Percentiles rank a stretch among this genome's conserved stretches.
Conservation (phyloP, 1,139 yeast species). For the Suhomyces wounanorum region DNA sequence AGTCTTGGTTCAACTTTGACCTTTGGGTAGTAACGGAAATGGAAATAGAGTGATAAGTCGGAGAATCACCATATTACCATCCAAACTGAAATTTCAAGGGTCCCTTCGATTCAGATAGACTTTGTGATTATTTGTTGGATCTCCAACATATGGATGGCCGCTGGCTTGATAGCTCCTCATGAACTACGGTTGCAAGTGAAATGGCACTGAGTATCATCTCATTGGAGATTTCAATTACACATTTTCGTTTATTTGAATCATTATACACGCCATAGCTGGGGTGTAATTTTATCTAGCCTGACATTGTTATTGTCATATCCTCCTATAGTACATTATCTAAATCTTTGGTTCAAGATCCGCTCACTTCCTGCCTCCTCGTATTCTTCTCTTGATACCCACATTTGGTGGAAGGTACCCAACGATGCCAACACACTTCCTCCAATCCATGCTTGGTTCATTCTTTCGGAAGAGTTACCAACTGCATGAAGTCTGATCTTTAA, state of each 20-base stretch:
- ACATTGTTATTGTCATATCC: background rate
- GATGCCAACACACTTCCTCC: slow-evolving; percentile 94
- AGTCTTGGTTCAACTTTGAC: too few relatives aligned
- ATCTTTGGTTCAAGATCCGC: slow-evolving; percentile 71
- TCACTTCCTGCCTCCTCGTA: slow-evolving; percentile 91
- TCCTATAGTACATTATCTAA: slow-evolving; percentile 46
- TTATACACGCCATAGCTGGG: background rate
- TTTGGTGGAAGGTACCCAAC: slow-evolving; percentile 93
- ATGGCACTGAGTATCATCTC: too few relatives aligned
- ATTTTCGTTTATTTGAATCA: background rate
- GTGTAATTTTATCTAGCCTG: background rate
- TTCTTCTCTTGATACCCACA: slow-evolving; percentile 93
- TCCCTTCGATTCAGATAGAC: too few relatives aligned
- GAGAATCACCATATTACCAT: too few relatives aligned
- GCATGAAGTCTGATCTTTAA: slow-evolving; percentile 86
- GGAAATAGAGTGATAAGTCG: too few relatives aligned
- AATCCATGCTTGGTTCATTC: slow-evolving; percentile 88
- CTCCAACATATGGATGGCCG: too few relatives aligned
- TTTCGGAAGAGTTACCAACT: slow-evolving; percentile 80
- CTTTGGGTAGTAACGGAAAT: too few relatives aligned
- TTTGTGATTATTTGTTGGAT: too few relatives aligned
- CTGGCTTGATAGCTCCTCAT: too few relatives aligned
- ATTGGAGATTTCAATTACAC: background rate
- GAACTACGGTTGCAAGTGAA: too few relatives aligned
- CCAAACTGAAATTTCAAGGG: too few relatives aligned